These are phyloP conservation scores for Cerrena zonata DNA, from an alignment of 1,284 basidiomycete genomes.

Conservation along the genomic window DNA sequence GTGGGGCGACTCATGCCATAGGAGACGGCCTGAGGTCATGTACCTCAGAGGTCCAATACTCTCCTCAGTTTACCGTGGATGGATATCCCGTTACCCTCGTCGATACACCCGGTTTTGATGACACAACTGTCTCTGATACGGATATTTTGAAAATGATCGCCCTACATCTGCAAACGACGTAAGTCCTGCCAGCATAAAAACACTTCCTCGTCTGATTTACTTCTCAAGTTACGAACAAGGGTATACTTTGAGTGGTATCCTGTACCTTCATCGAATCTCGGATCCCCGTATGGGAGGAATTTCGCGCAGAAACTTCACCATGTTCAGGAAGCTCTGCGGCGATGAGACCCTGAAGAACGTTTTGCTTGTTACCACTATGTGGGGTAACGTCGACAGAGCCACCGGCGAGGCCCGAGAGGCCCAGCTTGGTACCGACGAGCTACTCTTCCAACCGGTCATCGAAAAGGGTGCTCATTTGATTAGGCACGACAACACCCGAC, in stretches of 20 bases:
- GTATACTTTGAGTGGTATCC: slow-evolving; percentile 40
- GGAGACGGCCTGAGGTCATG: slow-evolving; percentile 12
- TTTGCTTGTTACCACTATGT: slow-evolving; percentile 23
- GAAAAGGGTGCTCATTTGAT: slow-evolving; percentile 17
- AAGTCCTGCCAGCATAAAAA: slow-evolving; percentile 12
- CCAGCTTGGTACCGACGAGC: slow-evolving; percentile 13
- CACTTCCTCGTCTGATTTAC: background rate
- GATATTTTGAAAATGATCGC: slow-evolving; percentile 29
- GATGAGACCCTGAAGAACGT: slow-evolving; percentile 28
- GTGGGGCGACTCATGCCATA: slow-evolving; percentile 11
- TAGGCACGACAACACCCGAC: slow-evolving; percentile 15
- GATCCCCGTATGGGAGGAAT: slow-evolving; percentile 46
- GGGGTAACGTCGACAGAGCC: slow-evolving; percentile 13
- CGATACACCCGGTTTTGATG: slow-evolving; percentile 37
- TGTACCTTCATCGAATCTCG: slow-evolving; percentile 50
- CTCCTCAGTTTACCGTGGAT: slow-evolving; percentile 24
- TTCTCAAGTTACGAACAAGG: slow-evolving; percentile 31
- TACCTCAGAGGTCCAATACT: slow-evolving; percentile 19
- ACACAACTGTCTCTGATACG: slow-evolving; percentile 26
- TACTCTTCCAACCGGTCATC: slow-evolving; percentile 22
- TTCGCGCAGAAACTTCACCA: slow-evolving; percentile 42
- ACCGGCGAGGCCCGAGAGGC: slow-evolving; percentile 11
- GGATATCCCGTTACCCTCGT: slow-evolving; percentile 23
- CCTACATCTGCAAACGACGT: slow-evolving; percentile 30
- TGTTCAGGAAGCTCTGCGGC: slow-evolving; percentile 48